Percentiles rank a stretch among this genome's conserved stretches.
Evolutionary conservation across 1,139 yeast species (phyloP).

Genomic region (Blastobotrys capitulatus): DNA sequence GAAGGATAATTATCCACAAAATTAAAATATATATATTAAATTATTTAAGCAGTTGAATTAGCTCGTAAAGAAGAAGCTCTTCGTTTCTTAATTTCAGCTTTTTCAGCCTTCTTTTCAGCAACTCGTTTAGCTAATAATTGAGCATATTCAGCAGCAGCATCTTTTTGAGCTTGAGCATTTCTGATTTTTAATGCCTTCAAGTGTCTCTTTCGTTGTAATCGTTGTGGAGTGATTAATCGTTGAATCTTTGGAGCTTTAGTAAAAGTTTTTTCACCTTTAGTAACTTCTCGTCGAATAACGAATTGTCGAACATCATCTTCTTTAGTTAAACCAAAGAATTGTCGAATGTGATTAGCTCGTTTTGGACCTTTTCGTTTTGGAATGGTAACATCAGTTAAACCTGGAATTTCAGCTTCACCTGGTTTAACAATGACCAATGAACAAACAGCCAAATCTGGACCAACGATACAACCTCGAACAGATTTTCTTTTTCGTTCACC

Average conservation of each 20-base stretch:
- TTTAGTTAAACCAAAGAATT: conserved; percentile 97
- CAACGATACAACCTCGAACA: conserved; percentile 99
- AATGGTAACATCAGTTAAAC: conserved; percentile 88
- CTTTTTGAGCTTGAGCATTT: conserved; percentile 99
- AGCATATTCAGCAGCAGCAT: conserved; percentile 99
- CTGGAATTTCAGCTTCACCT: conserved; percentile 94
- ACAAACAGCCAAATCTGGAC: conserved; percentile 93
- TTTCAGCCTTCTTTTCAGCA: conserved; percentile 96
- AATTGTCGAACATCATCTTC: conserved; percentile 93
- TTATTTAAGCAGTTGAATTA: conserved; percentile 26
- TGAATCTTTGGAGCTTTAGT: conserved; percentile 99
- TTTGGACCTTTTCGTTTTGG: conserved; percentile 99
- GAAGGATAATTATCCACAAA: not conserved
- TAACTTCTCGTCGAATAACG: conserved; percentile 97
- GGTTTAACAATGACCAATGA: conserved; percentile 92
- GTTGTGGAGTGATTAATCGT: conserved; percentile 98
- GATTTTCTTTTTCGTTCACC: conserved; percentile 99
- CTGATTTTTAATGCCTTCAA: conserved; percentile 88
- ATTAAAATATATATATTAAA: not conserved
- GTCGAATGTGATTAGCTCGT: conserved; percentile 99
- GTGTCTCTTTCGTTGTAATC: conserved; percentile 99
- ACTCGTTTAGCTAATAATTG: conserved; percentile 97
- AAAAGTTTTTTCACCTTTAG: conserved; percentile 98
- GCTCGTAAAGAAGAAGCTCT: conserved; percentile 96
- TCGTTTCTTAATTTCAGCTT: conserved; percentile 97